phyloP scores from a whole-genome alignment of 2,329 filamentous ascomycete genomes.

The Ophiostoma piceae region DNA sequence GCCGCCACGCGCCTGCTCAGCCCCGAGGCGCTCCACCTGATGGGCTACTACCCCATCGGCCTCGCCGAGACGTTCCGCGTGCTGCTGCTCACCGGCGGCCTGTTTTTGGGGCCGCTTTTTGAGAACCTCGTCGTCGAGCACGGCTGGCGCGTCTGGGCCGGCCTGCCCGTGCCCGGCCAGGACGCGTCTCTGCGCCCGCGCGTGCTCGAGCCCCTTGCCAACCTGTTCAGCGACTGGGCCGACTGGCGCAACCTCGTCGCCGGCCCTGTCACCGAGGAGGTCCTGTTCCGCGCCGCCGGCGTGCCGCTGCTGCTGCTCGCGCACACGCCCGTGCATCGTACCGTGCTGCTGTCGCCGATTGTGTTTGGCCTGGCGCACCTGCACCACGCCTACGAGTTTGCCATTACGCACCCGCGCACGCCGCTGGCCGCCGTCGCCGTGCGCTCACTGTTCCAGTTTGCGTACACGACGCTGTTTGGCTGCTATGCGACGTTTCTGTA shows the following conservation, averaged over 20 bases:
- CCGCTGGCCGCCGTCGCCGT: slow-evolving; percentile 58
- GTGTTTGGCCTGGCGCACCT: slow-evolving; percentile 91
- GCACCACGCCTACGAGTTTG: slow-evolving; percentile 95
- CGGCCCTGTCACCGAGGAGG: slow-evolving; percentile 84
- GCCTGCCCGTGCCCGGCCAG: not conserved
- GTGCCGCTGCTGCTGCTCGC: slow-evolving; percentile 77
- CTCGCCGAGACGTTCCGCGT: slow-evolving; percentile 57
- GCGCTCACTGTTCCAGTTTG: slow-evolving; percentile 75
- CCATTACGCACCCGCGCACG: slow-evolving; percentile 68
- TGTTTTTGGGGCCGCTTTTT: slow-evolving; percentile 82
- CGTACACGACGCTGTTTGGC: slow-evolving; percentile 88
- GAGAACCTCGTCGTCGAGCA: slow-evolving; percentile 70
- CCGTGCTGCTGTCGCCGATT: slow-evolving; percentile 76
- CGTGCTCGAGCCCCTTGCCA: slow-evolving; percentile 42
- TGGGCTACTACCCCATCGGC: slow-evolving; percentile 77
- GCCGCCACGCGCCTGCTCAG: slow-evolving; percentile 21
- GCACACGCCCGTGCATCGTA: slow-evolving; percentile 49
- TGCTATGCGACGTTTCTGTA: slow-evolving; percentile 89
- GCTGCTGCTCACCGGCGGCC: slow-evolving; percentile 65
- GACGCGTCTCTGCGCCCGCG: slow-evolving; percentile 33
- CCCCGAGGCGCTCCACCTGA: slow-evolving; percentile 55
- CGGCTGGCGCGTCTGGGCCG: slow-evolving; percentile 60
- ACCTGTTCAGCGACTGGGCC: slow-evolving; percentile 66
- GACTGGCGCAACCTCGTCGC: slow-evolving; percentile 83
- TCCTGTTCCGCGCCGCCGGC: slow-evolving; percentile 84